Base-by-base conservation (phyloP, 139 green algal species). In the Pleodorina starrii region DNA sequence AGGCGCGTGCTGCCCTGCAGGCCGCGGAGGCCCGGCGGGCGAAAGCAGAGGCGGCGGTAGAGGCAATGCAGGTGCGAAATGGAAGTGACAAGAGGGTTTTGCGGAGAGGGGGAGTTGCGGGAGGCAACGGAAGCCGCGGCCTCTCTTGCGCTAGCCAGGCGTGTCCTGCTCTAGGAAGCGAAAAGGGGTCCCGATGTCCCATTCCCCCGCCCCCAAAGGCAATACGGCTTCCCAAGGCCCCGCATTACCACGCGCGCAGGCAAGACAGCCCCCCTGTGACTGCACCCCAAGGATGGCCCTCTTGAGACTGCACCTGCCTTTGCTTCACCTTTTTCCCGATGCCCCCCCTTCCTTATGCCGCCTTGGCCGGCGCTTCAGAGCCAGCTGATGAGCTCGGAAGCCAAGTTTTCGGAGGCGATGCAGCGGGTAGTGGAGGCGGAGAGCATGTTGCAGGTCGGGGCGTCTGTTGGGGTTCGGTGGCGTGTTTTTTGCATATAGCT, bases 391-490 rank as follows among this genome's bases (percentile, higher is more conserved):
- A 46, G 2, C 27, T 38, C 42, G 12, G 80, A 87, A 59, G 80
- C 59, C 43, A 87, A 66, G 80, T 87, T 87, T 16, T 48, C 42
- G n/a, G 80, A 77, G 60, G 80, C 80, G 29, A 59, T 71, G 0
- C 25, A 60, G 29, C 80, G 80, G 2, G 80, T 87, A 29, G 29
- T n/a, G 42, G 80, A 87, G 80, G 80, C 80, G 4, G 80, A 87
- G 80, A 77, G 42, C 60, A 9, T 87, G 59, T 40, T 87, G 60
- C 80, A 77, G 42, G 80, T 87, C 48, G 48, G 48, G n/a, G n/a
- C n/a, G n/a, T n/a, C n/a, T n/a, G n/a, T n/a, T n/a, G n/a, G n/a
- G n/a, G n/a, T n/a, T n/a, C n/a, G n/a, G n/a, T n/a, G n/a, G n/a
- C n/a, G n/a, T n/a, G n/a, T n/a, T n/a, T n/a, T n/a, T n/a, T n/a